Conservation (phyloP, 2,329 filamentous ascomycete genomes). For the Colletotrichum chrysophilum region DNA sequence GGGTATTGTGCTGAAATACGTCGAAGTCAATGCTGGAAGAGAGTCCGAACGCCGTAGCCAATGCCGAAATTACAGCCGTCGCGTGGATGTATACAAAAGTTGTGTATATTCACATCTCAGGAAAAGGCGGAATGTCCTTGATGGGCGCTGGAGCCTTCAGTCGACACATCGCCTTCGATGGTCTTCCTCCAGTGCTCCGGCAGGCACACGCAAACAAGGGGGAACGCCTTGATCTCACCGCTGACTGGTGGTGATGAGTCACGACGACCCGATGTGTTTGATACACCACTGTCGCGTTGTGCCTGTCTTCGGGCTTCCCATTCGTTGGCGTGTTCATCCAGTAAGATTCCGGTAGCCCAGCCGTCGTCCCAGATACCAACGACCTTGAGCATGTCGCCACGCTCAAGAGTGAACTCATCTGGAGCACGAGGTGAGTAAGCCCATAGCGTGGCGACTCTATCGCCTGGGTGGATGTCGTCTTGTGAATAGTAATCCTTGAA, state of each 20-base stretch:
- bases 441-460: constrained; percentile 92
- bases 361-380: constrained; percentile 99
- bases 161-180: constrained; percentile 85
- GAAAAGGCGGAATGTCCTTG: constrained; percentile 30
- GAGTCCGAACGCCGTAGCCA: constrained; percentile 42
- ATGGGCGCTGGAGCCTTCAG: constrained; percentile 59
- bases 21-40: constrained; percentile 8
- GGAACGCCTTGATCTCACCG: constrained; percentile 97
- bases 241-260: constrained; percentile 67
- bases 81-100: constrained; percentile 25
- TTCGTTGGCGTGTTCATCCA: constrained; percentile 84
- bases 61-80: constrained; percentile 33
- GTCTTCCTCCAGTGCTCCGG: constrained; percentile 97
- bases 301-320: constrained; percentile 79
- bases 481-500: constrained; percentile 99
- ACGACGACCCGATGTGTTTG: constrained; percentile 72
- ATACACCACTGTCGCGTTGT: constrained; percentile 93
- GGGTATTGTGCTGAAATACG: background rate
- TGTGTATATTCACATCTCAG: constrained; percentile 25
- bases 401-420: constrained; percentile 91
- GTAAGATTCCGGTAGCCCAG: constrained; percentile 91
- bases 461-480: constrained; percentile 91
- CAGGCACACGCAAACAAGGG: constrained; percentile 92
- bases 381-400: constrained; percentile 97
- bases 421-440: constrained; percentile 93